phyloP scores from a whole-genome alignment of 257 asterid genomes.

The Hygrophila difformis region DNA sequence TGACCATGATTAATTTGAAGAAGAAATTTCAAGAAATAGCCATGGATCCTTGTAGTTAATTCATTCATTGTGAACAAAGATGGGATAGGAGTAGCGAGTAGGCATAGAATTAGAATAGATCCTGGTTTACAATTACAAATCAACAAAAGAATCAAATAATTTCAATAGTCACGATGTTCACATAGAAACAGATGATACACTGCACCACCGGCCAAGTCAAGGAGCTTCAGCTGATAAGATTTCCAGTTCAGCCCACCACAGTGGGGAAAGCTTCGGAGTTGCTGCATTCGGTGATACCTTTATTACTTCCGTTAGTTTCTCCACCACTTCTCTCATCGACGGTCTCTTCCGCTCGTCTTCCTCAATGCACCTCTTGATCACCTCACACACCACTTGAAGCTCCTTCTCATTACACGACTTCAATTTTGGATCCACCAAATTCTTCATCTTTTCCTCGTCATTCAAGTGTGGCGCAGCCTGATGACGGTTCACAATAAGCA shows the following conservation, averaged over 20 bases:
- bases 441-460: constrained; percentile 29
- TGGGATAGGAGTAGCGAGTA: too few relatives aligned
- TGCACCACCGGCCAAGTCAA: too few relatives aligned
- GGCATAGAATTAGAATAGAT: too few relatives aligned
- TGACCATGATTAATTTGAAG: too few relatives aligned
- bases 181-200: too few relatives aligned
- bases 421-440: constrained; percentile 57
- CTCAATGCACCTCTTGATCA: constrained; percentile 52
- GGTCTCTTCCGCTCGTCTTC: constrained; percentile 48
- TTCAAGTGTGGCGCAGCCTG: constrained; percentile 57
- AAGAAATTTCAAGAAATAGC: too few relatives aligned
- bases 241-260: constrained; percentile 99
- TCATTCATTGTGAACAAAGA: too few relatives aligned
- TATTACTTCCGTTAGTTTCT: constrained; percentile 38
- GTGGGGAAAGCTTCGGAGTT: constrained; percentile 78
- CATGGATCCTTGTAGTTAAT: too few relatives aligned
- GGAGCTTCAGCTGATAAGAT: constrained; percentile 73
- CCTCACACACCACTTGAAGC: constrained; percentile 51
- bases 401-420: constrained; percentile 57
- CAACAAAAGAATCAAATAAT: too few relatives aligned
- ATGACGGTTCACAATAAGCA: constrained; percentile 1
- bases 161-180: too few relatives aligned
- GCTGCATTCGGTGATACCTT: constrained; percentile 72
- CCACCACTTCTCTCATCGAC: constrained; percentile 41
- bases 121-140: too few relatives aligned